Base-by-base conservation (phyloP, 306 rosid species). In the Cucurbita maxima region DNA sequence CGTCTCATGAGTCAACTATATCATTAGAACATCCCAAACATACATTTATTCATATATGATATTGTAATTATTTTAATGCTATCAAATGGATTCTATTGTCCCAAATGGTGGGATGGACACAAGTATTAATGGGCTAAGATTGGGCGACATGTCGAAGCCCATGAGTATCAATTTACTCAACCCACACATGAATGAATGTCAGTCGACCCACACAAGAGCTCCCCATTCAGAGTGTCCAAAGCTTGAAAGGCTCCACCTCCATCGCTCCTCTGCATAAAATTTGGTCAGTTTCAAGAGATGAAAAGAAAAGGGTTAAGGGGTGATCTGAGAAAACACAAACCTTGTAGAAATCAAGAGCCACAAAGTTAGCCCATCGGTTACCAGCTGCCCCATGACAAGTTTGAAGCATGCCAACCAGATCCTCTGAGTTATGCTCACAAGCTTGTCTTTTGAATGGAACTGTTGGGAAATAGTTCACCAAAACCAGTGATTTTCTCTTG, bases 231-330 rank as follows among this genome's bases (percentile, higher is more conserved):
- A 20, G 82, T 77, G 75, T 90, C 98, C 34, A 79, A 77, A 4
- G 97, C 96, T 82, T 87, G 87, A 82, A 93, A 90, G 5, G 96
- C 47, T 44, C 98, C 98, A 71, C 93, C 96, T 37, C 96, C 96
- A 19, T 86, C 90, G 76, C 96, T 93, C 64, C 94, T 87, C 98
- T 92, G 81, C 77, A 76, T 0, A 18, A 14, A 43, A 8, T 8
- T 43, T 41, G 6, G 0, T 56, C 36, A 56, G 60, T 19, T 19
- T 7, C 7, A 15, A 53, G 6, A 14, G 18, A 15, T 5, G n/a
- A 53, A 15, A 53, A 53, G n/a, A 6, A 15, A 53, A 53, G 9
- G 14, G 6, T 5, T 4, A 52, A n/a, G 9, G 3, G 9, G 2
- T n/a, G 8, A 53, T 7, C 22, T 16, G 20, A 15, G 7, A 5